phyloP scores from a whole-genome alignment of 495 filamentous ascomycete species.

The Annulohypoxylon nitens region DNA sequence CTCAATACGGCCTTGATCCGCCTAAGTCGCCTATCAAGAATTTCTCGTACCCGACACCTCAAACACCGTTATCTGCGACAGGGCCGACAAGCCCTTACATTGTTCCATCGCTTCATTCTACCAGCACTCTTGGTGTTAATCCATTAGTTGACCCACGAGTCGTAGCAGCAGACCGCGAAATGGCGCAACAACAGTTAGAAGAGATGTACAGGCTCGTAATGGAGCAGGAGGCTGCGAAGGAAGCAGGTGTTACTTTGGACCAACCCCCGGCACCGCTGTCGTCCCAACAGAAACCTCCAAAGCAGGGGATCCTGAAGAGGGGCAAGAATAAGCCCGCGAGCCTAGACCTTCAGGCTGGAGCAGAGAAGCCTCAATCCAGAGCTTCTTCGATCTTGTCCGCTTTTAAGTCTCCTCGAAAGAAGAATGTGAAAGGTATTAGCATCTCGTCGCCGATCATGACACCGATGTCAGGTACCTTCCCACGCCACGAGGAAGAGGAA shows the following conservation, averaged over 20 bases:
- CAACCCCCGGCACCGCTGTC: slow-evolving; percentile 50
- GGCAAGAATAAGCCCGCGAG: slow-evolving; percentile 61
- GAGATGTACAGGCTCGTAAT: slow-evolving; percentile 91
- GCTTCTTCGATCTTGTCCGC: slow-evolving; percentile 65
- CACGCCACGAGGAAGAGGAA: slow-evolving; percentile 61
- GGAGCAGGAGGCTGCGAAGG: slow-evolving; percentile 84
- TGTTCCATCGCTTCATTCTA: slow-evolving; percentile 60
- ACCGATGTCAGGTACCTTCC: slow-evolving; percentile 66
- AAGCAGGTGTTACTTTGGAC: slow-evolving; percentile 56
- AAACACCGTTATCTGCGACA: slow-evolving; percentile 60
- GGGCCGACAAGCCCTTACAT: slow-evolving; percentile 65
- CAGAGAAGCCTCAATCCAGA: slow-evolving; percentile 62
- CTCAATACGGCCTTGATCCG: slow-evolving; percentile 47
- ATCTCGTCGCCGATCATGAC: slow-evolving; percentile 70
- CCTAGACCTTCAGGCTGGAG: slow-evolving; percentile 59
- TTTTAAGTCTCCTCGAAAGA: slow-evolving; percentile 65
- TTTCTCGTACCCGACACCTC: slow-evolving; percentile 62
- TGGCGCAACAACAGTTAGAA: slow-evolving; percentile 84
- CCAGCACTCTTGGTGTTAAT: slow-evolving; percentile 58
- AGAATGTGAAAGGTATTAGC: slow-evolving; percentile 57
- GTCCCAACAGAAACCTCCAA: slow-evolving; percentile 45
- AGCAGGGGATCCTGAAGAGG: slow-evolving; percentile 53
- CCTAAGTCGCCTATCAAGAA: slow-evolving; percentile 58
- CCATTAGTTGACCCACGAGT: slow-evolving; percentile 77
- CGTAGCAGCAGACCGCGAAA: slow-evolving; percentile 76